These are phyloP conservation scores for Volvox carteri DNA, from an alignment of 163 green algal genomes.

Conservation along the genomic window DNA sequence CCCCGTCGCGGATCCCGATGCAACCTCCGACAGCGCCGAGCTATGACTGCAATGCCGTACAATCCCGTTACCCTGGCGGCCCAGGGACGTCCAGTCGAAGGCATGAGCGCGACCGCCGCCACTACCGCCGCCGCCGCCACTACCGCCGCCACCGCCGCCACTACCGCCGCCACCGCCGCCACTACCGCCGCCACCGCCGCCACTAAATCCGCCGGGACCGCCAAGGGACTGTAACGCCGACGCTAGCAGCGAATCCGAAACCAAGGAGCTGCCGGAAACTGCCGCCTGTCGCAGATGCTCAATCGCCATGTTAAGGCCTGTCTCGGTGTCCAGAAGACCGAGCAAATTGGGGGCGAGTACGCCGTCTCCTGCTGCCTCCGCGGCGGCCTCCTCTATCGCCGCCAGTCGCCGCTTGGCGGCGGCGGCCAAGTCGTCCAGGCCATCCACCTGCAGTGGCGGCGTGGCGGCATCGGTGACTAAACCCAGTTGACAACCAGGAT, in stretches of 20 bases:
- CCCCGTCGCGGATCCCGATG: too few relatives aligned
- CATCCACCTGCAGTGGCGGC: background rate
- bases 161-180: background rate
- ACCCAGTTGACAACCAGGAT: too few relatives aligned
- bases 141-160: background rate
- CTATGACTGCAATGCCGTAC: slow-evolving; percentile 4
- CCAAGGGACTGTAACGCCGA: slow-evolving; percentile 19
- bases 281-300: slow-evolving; percentile 13
- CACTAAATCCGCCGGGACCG: background rate
- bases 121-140: background rate
- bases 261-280: slow-evolving; percentile 14
- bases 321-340: slow-evolving; percentile 33
- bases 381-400: slow-evolving; percentile 26
- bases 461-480: too few relatives aligned
- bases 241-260: background rate
- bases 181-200: background rate
- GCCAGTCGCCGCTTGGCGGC: slow-evolving; percentile 37
- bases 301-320: background rate
- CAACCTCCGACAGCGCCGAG: background rate
- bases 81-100: too few relatives aligned
- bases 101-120: too few relatives aligned
- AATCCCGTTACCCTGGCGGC: background rate
- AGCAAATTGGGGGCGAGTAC: slow-evolving; percentile 27
- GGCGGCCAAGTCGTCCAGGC: background rate
- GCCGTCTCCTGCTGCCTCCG: slow-evolving; percentile 38